Base-by-base conservation (phyloP, 2,329 filamentous ascomycete genomes). In the Hymenoscyphus albidus region DNA sequence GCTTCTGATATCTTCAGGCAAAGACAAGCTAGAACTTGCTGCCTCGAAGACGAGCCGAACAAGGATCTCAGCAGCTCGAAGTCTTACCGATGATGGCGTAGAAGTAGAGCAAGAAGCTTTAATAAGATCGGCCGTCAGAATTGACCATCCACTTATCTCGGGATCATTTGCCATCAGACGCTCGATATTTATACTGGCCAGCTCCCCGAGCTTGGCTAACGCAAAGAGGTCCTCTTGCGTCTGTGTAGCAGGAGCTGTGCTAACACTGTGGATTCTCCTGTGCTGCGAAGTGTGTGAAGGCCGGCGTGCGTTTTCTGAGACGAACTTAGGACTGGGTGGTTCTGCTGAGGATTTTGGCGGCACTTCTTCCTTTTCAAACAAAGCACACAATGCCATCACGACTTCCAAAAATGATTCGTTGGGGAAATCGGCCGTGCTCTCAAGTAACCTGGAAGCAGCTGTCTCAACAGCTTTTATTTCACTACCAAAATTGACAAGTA, bases 401-500 rank as follows among this genome's bases (percentile, higher is more conserved):
- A 98, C 86, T 68, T 91, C 86, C 5, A 89, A 80, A 71, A 98
- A 98, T 0, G 92, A 82, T 16, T 87, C 83, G 68, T 94, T 93
- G 0, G 93, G 92, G 72, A 96, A 98, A 70, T 97, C 93, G 16
- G 90, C 83, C 0, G 93, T 98, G 77, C 93, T 97, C 75, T 98
- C 95, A 64, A 98, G 88, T 18, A 99, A 81, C 67, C 95, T 87
- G 1, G 88, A 87, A 1, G 93, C 92, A 2, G 95, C 95, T 6
- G 90, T 89, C 76, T 97, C 92, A 0, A 98, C 94, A 39, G 95
- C 92, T 65, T 90, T 86, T 35, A 97, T 90, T 74, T 99, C 95
- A 0, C 85, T 82, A 44, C 86, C 87, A 71, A 98, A 88, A 70
- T 91, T 92, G 10, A 82, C 82, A 69, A 86, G 83, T 63, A 85